These are phyloP conservation scores for Hevea brasiliensis DNA, from an alignment of 345 rosid species.

Conservation along the genomic window DNA sequence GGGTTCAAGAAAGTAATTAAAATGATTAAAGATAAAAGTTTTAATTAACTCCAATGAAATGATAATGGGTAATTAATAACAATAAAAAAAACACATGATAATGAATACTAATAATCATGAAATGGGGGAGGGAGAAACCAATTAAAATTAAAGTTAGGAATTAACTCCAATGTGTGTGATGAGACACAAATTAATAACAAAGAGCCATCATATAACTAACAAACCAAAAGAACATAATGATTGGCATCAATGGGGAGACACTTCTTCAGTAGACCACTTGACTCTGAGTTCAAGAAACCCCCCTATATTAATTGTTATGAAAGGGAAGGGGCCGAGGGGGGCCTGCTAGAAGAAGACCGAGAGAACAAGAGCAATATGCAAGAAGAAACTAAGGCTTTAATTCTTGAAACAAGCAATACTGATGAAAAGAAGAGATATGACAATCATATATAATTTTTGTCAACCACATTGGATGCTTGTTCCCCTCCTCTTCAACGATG, in stretches of 20 bases:
- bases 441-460: no score
- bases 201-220: constrained; percentile 5
- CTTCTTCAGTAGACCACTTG: constrained; percentile 24
- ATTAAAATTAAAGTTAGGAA: background rate
- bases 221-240: constrained; percentile 29
- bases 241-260: constrained; percentile 21
- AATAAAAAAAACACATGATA: background rate
- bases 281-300: constrained; percentile 19
- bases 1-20: background rate
- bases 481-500: background rate
- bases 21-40: background rate
- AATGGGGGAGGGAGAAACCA: background rate
- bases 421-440: no score
- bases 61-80: background rate
- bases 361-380: background rate
- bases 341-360: no score
- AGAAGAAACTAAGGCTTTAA: background rate
- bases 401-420: no score
- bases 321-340: no score
- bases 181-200: background rate
- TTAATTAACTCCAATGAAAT: background rate
- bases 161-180: background rate
- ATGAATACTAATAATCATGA: background rate
- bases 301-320: background rate
- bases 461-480: constrained; percentile 25